A percentile compares a stretch with the other conserved stretches of the same genome.
Conservation (phyloP, 352 stramenopile species). For the Phytophthora kernoviae region DNA sequence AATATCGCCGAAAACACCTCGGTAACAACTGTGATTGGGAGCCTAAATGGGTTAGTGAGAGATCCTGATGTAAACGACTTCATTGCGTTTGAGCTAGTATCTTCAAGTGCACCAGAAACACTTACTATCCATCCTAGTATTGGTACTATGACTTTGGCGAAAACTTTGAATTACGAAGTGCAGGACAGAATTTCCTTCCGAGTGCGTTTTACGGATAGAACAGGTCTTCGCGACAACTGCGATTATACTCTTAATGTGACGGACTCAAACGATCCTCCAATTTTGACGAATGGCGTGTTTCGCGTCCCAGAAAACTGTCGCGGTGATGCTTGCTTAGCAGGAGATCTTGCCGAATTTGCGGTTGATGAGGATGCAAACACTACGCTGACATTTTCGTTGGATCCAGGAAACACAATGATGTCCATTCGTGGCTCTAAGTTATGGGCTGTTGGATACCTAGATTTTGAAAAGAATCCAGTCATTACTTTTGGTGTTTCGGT, state of each 20-base stretch:
- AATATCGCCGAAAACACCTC: slow-evolving; percentile 32
- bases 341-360: slow-evolving; percentile 40
- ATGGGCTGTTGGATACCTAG: slow-evolving; percentile 15
- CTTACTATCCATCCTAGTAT: slow-evolving; percentile 11
- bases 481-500: slow-evolving; percentile 32
- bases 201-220: slow-evolving; percentile 51
- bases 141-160: slow-evolving; percentile 31
- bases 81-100: slow-evolving; percentile 14
- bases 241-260: slow-evolving; percentile 48
- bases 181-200: slow-evolving; percentile 40
- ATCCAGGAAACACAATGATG: slow-evolving; percentile 9
- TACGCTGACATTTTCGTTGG: slow-evolving; percentile 37
- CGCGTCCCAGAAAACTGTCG: slow-evolving; percentile 54
- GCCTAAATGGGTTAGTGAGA: slow-evolving; percentile 2
- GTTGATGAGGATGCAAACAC: slow-evolving; percentile 52
- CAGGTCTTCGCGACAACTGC: slow-evolving; percentile 38
- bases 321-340: slow-evolving; percentile 46
- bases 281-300: slow-evolving; percentile 45
- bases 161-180: slow-evolving; percentile 47
- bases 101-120: slow-evolving; percentile 6
- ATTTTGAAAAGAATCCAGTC: slow-evolving; percentile 25
- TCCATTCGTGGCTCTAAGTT: slow-evolving; percentile 22
- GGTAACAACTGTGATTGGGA: slow-evolving; percentile 8
- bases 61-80: slow-evolving; percentile 23
- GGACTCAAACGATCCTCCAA: slow-evolving; percentile 50